These are phyloP conservation scores for Creolimax fragrantissima DNA, from an alignment of 78 protist genomes.

Conservation along the genomic window DNA sequence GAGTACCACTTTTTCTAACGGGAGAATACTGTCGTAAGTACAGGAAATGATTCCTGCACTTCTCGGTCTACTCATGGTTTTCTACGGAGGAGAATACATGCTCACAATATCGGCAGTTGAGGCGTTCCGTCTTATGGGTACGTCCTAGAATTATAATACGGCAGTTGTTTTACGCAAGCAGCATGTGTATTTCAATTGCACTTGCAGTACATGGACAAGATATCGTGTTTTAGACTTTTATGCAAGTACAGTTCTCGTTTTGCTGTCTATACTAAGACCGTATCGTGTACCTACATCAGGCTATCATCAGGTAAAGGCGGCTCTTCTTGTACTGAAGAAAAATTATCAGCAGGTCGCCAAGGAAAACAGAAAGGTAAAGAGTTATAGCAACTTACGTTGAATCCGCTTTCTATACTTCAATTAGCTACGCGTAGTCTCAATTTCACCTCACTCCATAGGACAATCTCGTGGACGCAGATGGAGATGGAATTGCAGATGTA, in stretches of 20 bases:
- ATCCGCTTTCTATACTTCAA: background rate
- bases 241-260: too few relatives aligned
- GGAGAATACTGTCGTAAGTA: too few relatives aligned
- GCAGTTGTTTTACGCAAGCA: too few relatives aligned
- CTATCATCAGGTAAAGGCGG: background rate
- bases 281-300: too few relatives aligned
- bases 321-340: background rate
- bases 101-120: conserved; percentile 9
- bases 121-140: conserved; percentile 13
- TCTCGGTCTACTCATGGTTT: background rate
- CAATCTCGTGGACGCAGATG: background rate
- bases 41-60: background rate
- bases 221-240: too few relatives aligned
- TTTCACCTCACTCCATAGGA: too few relatives aligned
- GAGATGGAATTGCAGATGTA: background rate
- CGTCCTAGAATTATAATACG: too few relatives aligned
- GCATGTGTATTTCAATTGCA: too few relatives aligned
- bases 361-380: background rate
- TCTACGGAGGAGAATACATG: conserved; percentile 8
- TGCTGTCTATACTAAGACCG: too few relatives aligned
- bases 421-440: background rate
- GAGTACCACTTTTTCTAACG: too few relatives aligned
- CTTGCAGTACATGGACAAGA: too few relatives aligned
- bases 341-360: background rate
- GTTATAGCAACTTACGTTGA: too few relatives aligned